Base-by-base conservation (phyloP, 306 rosid genomes). In the Corylus americana region DNA sequence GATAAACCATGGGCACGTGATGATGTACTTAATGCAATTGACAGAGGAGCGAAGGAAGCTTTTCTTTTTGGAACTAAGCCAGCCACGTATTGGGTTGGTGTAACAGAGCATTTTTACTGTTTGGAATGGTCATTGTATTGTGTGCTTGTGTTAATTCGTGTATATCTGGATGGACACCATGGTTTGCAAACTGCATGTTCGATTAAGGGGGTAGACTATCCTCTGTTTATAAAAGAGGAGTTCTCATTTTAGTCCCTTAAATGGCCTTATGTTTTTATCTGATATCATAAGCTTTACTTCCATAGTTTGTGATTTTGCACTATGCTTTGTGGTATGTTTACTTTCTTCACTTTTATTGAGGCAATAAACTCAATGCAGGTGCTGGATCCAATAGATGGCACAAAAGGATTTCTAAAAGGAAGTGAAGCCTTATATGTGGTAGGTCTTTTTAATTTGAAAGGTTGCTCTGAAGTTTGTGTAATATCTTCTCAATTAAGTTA, bases 341-440 rank as follows among this genome's bases (percentile, higher is more conserved):
- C 55, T 79, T 80, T 44, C 45, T 67, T 42, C 68, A 77, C 64
- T 79, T 76, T 14, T 49, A 47, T 42, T 45, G 62, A 85, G 44
- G 10, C 77, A 31, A 51, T 73, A 80, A 75, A 78, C 74, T 67
- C 82, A 79, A 82, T 90, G 80, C 83, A 95, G 98, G 87, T 95
- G 66, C 90, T 93, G 79, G 98, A 95, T 87, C 99, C 98, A 29
- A 91, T 93, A 57, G 97, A 95, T 74, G 98, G 98, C 55, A 95
- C 98, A 35, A 86, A 90, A 42, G 98, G 97, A 76, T 93, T 93
- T 83, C 80, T 90, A 47, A 85, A 78, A 81, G 91, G 88, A 85
- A 75, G 80, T 77, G 85, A 80, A 70, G 94, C 92, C 76, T 81
- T 94, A 69, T 94, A 86, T 61, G 92, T 89, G 87, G 98, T 92